Evolutionary conservation across 2,329 filamentous ascomycete species (phyloP), one percentile per base, ranked within the genome.

Genomic region (Fusarium coffeatum): DNA sequence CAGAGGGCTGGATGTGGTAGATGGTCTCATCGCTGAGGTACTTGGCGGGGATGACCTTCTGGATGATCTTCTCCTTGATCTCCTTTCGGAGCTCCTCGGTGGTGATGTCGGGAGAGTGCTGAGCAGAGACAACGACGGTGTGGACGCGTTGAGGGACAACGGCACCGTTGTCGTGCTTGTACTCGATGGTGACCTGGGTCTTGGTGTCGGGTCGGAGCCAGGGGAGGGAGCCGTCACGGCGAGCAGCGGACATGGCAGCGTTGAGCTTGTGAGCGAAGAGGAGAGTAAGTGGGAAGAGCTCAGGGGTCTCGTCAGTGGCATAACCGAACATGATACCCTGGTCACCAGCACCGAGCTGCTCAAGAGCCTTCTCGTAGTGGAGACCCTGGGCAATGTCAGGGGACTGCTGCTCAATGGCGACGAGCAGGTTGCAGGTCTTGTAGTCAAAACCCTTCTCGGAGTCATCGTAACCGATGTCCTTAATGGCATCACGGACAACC

Each of bases 291-390:
- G 96, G 96, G 81, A 98, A 93, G 77, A 97, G 89, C 87, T 99
- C 96, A 69, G 95, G 94, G 78, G 96, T 98, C 89, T 99, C 96
- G 80, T 99, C 96, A 78, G 96, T 97, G 83, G 96, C 96, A 89
- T 99, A 99, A 78, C 96, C 96, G 85, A 99, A 99, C 96, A 99
- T 99, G 88, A 99, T 98, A 88, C 96, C 96, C 88, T 99, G 96
- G 85, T 99, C 96, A 92, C 96, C 96, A 71, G 96, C 96, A 84
- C 96, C 96, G 73, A 99, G 91, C 86, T 97, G 91, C 90, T 99
- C 96, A 51, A 99, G 92, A 75, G 93, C 94, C 87, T 98, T 89
- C 74, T 99, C 96, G 83, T 97, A 97, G 88, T 98, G 93, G 61
- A 99, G 93, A 88, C 96, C 96, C 87, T 98, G 96, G 76, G 96